phyloP scores from a whole-genome alignment of 1,284 basidiomycete genomes.

The Apiotrichum domesticum region DNA sequence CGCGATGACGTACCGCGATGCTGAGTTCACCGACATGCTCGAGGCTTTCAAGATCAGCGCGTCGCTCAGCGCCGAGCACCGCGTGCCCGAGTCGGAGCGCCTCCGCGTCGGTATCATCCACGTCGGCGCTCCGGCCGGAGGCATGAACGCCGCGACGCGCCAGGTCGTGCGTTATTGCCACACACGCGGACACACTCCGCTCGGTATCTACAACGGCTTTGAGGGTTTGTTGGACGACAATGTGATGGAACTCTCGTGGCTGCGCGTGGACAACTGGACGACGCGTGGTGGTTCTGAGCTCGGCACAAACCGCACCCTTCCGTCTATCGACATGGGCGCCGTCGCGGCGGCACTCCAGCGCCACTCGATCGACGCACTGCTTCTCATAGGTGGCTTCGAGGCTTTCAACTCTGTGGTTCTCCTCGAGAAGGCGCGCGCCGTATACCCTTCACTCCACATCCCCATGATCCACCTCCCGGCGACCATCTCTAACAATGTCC shows the following conservation, averaged over 20 bases:
- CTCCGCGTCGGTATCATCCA: constrained; percentile 89
- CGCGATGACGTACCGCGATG: constrained; percentile 82
- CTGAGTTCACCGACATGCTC: constrained; percentile 83
- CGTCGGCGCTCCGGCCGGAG: constrained; percentile 93
- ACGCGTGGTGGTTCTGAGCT: constrained; percentile 96
- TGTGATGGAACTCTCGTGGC: constrained; percentile 82
- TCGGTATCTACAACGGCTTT: constrained; percentile 94
- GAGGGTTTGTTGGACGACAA: constrained; percentile 86
- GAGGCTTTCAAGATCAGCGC: constrained; percentile 76
- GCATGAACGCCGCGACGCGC: constrained; percentile 97
- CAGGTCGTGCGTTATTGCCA: constrained; percentile 90
- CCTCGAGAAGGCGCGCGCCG: constrained; percentile 69
- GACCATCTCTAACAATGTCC: constrained; percentile 97
- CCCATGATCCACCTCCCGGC: constrained; percentile 90
- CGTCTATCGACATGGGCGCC: constrained; percentile 75
- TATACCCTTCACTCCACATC: constrained; percentile 87
- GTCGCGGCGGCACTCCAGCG: constrained; percentile 87
- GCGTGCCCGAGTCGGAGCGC: constrained; percentile 62
- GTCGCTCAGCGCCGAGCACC: constrained; percentile 56
- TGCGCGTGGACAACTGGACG: constrained; percentile 94
- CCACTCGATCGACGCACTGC: constrained; percentile 69
- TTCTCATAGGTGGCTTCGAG: constrained; percentile 96
- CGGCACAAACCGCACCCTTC: constrained; percentile 87
- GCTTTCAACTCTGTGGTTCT: constrained; percentile 74
- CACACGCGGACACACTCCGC: constrained; percentile 81